Percentiles rank a stretch among this genome's conserved stretches.
Conservation (phyloP, 73 alveolate species). For the Paramecium primaurelia region DNA sequence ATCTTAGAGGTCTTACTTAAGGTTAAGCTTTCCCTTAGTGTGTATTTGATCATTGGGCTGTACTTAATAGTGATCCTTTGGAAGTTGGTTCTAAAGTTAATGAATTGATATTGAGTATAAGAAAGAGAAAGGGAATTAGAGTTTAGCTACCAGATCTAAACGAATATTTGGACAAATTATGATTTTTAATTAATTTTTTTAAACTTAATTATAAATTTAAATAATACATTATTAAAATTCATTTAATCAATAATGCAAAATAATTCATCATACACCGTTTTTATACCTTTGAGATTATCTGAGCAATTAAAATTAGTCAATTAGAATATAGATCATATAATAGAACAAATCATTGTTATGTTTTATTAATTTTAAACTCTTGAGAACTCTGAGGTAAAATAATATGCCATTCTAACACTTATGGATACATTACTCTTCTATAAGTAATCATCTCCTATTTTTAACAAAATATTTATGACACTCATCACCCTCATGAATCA, state of each 20-base stretch:
- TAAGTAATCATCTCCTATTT: neutral
- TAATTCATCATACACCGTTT: neutral
- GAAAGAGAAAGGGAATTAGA: slow-evolving; percentile 95
- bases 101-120: slow-evolving; percentile 75
- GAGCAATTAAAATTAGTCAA: neutral
- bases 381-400: neutral
- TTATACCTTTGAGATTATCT: neutral
- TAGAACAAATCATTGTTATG: neutral
- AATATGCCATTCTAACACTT: neutral
- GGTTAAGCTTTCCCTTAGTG: slow-evolving; percentile 99
- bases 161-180: slow-evolving; percentile 86
- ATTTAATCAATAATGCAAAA: neutral
- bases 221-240: neutral
- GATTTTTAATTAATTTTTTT: slow-evolving; percentile 13
- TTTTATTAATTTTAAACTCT: neutral
- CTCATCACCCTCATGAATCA: neutral
- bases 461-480: neutral
- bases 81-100: slow-evolving; percentile 76
- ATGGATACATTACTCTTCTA: neutral
- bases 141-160: slow-evolving; percentile 85
- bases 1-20: slow-evolving; percentile 92
- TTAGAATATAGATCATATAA: neutral
- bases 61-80: slow-evolving; percentile 59
- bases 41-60: slow-evolving; percentile 98
- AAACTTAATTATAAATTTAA: neutral